A percentile compares a stretch with the other conserved stretches of the same genome.
Evolutionary conservation across 2,329 filamentous ascomycete genomes (phyloP).

Genomic region (Trichothecium sympodiale): DNA sequence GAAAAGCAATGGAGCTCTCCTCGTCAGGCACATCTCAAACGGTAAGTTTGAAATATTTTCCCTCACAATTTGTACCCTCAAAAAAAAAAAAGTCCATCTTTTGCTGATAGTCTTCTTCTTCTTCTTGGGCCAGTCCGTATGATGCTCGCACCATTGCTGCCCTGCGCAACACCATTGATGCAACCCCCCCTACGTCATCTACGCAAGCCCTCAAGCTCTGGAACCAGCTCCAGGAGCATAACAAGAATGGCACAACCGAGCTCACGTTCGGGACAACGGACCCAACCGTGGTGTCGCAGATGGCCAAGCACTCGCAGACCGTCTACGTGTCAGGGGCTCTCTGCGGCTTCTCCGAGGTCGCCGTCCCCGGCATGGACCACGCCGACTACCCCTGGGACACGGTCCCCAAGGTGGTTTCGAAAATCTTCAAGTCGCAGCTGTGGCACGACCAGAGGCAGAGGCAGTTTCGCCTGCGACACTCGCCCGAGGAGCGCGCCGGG

Average conservation of each 20-base stretch:
- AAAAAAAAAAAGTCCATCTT: not conserved
- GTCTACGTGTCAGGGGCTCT: slow-evolving; percentile 29
- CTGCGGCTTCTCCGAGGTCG: slow-evolving; percentile 24
- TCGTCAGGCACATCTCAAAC: slow-evolving; percentile 16
- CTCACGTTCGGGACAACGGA: slow-evolving; percentile 27
- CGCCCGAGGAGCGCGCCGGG: slow-evolving; percentile 15
- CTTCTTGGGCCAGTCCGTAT: no score
- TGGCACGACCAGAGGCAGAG: slow-evolving; percentile 28
- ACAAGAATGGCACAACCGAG: slow-evolving; percentile 20
- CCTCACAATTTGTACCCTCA: not conserved
- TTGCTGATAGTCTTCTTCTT: not conserved
- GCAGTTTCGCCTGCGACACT: slow-evolving; percentile 22
- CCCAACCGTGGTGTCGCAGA: slow-evolving; percentile 20
- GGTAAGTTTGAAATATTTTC: slow-evolving; percentile 3
- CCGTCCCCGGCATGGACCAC: slow-evolving; percentile 25
- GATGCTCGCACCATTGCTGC: slow-evolving; percentile 20
- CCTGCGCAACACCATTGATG: slow-evolving; percentile 16
- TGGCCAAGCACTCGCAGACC: slow-evolving; percentile 24
- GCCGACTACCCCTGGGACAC: slow-evolving; percentile 31
- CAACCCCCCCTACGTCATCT: slow-evolving; percentile 12
- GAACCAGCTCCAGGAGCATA: slow-evolving; percentile 21
- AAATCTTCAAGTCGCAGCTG: slow-evolving; percentile 26
- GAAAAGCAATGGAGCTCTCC: slow-evolving; percentile 21
- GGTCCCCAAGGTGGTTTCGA: slow-evolving; percentile 26
- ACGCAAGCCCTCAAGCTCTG: slow-evolving; percentile 24